phyloP scores from a whole-genome alignment of 192 early-diverging fungal genomes.

The Lobosporangium transversale region DNA sequence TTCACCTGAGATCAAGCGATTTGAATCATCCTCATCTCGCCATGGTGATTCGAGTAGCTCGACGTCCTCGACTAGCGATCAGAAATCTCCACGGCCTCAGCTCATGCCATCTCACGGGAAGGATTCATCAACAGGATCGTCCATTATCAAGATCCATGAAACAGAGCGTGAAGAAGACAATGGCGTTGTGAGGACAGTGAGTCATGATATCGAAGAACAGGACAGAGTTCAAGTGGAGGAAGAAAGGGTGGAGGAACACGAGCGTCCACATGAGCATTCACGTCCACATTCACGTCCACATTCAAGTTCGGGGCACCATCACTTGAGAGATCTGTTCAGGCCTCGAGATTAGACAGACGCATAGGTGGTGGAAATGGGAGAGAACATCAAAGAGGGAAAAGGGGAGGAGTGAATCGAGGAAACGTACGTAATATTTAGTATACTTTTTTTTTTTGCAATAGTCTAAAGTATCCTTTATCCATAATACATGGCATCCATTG shows the following conservation, averaged over 20 bases:
- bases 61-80: not conserved
- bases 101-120: conserved; percentile 8
- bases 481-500: no score
- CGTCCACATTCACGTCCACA: not conserved
- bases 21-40: not conserved
- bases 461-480: no score
- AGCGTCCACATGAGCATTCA: not conserved
- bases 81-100: not conserved
- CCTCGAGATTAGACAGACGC: conserved; percentile 9
- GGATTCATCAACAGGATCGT: not conserved
- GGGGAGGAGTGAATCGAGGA: no score
- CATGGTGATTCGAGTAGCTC: conserved; percentile 4
- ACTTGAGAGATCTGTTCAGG: conserved; percentile 33
- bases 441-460: no score
- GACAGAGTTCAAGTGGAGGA: conserved; percentile 1
- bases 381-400: no score
- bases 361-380: not conserved
- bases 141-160: conserved; percentile 24
- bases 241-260: not conserved
- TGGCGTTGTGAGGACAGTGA: conserved; percentile 28
- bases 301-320: conserved; percentile 13
- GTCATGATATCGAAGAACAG: conserved; percentile 23
- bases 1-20: not conserved
- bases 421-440: no score
- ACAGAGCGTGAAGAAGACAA: conserved; percentile 40